Evolutionary conservation across 2,329 filamentous ascomycete species (phyloP).

Genomic region (Blastomyces parvus): DNA sequence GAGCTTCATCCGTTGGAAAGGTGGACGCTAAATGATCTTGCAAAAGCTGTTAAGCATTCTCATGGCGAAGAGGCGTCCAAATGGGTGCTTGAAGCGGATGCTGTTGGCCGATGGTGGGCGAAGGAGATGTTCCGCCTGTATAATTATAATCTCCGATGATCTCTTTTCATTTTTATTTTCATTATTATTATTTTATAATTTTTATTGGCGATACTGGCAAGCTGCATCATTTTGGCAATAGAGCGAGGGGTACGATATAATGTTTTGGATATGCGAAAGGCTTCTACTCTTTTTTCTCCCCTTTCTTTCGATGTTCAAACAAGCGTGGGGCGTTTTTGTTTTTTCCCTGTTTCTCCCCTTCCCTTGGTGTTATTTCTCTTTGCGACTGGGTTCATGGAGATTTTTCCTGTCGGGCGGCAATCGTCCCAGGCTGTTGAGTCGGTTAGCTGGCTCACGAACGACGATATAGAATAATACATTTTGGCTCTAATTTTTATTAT

Average conservation of each 20-base stretch:
- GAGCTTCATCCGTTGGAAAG: conserved; percentile 26
- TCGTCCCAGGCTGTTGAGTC: neutral
- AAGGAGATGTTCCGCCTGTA: conserved; percentile 23
- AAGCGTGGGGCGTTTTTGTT: neutral
- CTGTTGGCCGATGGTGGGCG: conserved; percentile 33
- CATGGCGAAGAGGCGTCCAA: conserved; percentile 27
- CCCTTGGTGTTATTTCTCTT: neutral
- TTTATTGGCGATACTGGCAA: neutral
- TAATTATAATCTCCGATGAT: conserved; percentile 12
- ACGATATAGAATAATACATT: neutral
- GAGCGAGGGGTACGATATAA: neutral
- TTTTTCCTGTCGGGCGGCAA: neutral
- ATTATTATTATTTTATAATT: neutral
- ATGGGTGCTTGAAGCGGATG: conserved; percentile 31
- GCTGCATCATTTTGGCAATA: neutral
- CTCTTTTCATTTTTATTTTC: neutral
- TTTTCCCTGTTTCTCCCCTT: neutral
- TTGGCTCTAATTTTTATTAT: neutral
- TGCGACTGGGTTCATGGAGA: neutral
- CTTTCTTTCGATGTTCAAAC: neutral
- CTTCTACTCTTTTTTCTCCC: neutral
- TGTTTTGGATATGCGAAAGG: neutral
- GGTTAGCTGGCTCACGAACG: neutral
- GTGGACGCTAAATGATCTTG: conserved; percentile 25
- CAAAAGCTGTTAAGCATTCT: conserved; percentile 19